Evolutionary conservation across 2,329 filamentous ascomycete genomes (phyloP).

Genomic region (Aspergillus thermomutatus): DNA sequence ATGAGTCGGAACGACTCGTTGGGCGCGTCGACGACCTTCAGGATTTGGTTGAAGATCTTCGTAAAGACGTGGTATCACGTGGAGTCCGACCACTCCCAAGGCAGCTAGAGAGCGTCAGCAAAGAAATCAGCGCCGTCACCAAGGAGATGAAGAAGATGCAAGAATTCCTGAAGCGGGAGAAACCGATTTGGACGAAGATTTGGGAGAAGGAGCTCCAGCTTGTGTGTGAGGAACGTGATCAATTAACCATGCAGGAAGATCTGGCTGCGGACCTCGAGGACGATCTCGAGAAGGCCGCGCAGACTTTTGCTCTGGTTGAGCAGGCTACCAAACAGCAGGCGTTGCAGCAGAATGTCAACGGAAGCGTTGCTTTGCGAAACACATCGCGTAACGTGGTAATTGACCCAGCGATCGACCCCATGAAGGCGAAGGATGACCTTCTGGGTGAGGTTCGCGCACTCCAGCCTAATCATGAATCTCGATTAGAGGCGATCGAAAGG

Average conservation of each 20-base stretch:
- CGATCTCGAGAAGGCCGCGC: slow-evolving; percentile 88
- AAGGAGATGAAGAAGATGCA: slow-evolving; percentile 92
- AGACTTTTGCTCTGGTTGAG: slow-evolving; percentile 93
- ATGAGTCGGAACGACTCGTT: slow-evolving; percentile 87
- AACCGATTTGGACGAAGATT: slow-evolving; percentile 97
- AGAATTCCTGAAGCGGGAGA: slow-evolving; percentile 85
- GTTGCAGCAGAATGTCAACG: slow-evolving; percentile 56
- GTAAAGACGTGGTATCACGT: slow-evolving; percentile 91
- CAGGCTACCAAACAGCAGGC: slow-evolving; percentile 97
- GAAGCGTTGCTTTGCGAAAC: slow-evolving; percentile 43
- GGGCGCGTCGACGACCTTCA: slow-evolving; percentile 94
- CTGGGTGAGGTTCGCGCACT: slow-evolving; percentile 90
- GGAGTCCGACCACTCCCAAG: slow-evolving; percentile 87
- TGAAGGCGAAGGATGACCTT: slow-evolving; percentile 82
- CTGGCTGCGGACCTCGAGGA: slow-evolving; percentile 88
- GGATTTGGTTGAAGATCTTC: slow-evolving; percentile 91
- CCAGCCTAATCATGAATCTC: slow-evolving; percentile 88
- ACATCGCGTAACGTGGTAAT: slow-evolving; percentile 52
- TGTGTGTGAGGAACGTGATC: slow-evolving; percentile 91
- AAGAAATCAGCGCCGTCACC: slow-evolving; percentile 76
- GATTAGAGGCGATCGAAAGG: slow-evolving; percentile 94
- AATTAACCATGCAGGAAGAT: slow-evolving; percentile 95
- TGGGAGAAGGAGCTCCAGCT: slow-evolving; percentile 98
- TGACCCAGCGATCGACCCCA: slow-evolving; percentile 63
- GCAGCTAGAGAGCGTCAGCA: slow-evolving; percentile 83